Evolutionary conservation across 805 yeast species (phyloP), one percentile per base, ranked within the genome.

Genomic region (Helenozyma rhizophorensis): DNA sequence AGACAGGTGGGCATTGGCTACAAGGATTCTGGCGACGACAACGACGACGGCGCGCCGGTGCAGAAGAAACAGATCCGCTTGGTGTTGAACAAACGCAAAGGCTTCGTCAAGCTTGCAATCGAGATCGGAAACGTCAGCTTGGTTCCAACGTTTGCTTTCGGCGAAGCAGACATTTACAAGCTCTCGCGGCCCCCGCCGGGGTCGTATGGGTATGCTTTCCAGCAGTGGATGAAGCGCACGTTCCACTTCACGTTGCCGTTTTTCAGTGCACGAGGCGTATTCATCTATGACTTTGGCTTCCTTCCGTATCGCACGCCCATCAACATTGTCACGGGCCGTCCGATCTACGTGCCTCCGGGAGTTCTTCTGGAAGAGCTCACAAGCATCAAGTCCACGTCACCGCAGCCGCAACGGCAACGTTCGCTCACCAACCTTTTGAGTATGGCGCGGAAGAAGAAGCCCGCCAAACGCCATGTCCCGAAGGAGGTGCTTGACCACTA

Each of bases 81-180:
- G 28, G 85, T 93, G 0, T 60, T 93, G 25, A 70, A 78, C 25
- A 80, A 77, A 42, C 70, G 98, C 24, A 83, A 80, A 50, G 98
- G 98, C 0, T 93, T 93, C 58, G 78, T 93, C 18, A 86, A 83
- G 48, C 54, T 93, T 21, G 98, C 97, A 0, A 62, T 93, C 39
- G 80, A 80, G 51, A 63, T 80, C 11, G 90, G 90, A 2, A 83
- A 88, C 42, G 77, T 84, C 1, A 70, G 75, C 17, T 54, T 93
- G 8, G 97, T 93, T 3, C 98, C 98, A 0, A 78, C 83, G 3
- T 79, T 83, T 54, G 89, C 85, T 9, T 93, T 88, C 63, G 98
- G 98, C 2, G 98, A 93, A 51, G 90, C 74, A 8, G 75, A 73
- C 43, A 59, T 74, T 24, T 74, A 72, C 49, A 64, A 67, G 34